Percentiles rank a stretch among this genome's conserved stretches.
Conservation (phyloP, 805 yeast species). For the Pichia thaimueangensis region DNA sequence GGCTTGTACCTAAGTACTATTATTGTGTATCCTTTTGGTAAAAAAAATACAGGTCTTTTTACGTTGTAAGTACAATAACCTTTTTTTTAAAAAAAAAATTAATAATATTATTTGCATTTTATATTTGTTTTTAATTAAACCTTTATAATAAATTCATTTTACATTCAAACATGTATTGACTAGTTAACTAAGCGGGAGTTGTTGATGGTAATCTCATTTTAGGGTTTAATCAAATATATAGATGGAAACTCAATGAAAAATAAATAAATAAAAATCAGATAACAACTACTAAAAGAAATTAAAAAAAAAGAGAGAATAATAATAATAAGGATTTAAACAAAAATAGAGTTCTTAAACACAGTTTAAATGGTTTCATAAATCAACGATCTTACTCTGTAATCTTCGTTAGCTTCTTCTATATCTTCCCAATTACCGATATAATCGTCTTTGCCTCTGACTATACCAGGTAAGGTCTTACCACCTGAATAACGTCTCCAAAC, state of each 20-base stretch:
- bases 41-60: conserved; percentile 80
- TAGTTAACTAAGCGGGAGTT: too few species aligned
- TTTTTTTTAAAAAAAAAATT: not conserved
- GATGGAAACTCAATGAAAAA: too few species aligned
- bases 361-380: conserved; percentile 54
- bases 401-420: conserved; percentile 82
- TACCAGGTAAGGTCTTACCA: conserved; percentile 77
- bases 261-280: too few species aligned
- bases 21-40: conserved; percentile 88
- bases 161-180: too few species aligned
- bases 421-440: conserved; percentile 82
- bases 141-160: too few species aligned
- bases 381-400: conserved; percentile 54
- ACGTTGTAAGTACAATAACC: conserved; percentile 42
- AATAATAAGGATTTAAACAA: too few species aligned
- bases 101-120: not conserved
- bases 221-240: too few species aligned
- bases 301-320: too few species aligned
- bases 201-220: too few species aligned
- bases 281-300: too few species aligned
- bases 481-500: conserved; percentile 72
- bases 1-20: conserved; percentile 89
- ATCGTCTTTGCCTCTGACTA: conserved; percentile 77
- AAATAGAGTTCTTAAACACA: too few species aligned
- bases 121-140: too few species aligned